These are phyloP conservation scores for Cryphonectria naterciae DNA, from an alignment of 2,329 filamentous ascomycete species.

Conservation along the genomic window DNA sequence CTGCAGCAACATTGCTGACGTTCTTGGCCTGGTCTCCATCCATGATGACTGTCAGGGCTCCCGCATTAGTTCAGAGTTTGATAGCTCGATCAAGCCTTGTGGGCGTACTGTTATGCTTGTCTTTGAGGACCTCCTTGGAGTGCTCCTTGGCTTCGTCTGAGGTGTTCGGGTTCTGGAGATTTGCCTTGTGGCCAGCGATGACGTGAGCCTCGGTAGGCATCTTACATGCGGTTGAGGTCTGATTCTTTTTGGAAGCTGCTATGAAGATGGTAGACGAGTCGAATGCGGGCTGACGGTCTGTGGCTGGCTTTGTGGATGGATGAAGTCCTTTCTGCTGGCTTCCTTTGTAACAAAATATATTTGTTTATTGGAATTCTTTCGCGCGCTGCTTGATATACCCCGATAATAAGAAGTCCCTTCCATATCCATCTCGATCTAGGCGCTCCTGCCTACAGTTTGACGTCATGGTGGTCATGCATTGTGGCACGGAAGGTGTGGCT, in stretches of 20 bases:
- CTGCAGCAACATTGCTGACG: constrained; percentile 56
- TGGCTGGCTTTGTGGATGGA: neutral
- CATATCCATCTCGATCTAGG: neutral
- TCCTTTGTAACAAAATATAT: neutral
- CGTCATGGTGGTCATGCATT: constrained; percentile 10
- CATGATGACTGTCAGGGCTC: constrained; percentile 35
- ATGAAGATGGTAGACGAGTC: neutral
- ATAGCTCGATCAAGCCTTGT: constrained; percentile 33
- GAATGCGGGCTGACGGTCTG: neutral
- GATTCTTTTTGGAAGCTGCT: neutral
- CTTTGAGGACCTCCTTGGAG: constrained; percentile 56
- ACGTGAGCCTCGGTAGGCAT: constrained; percentile 57
- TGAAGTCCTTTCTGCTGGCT: neutral
- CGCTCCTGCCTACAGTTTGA: neutral
- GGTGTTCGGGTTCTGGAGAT: constrained; percentile 59
- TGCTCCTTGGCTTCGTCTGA: constrained; percentile 60
- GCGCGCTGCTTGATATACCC: neutral
- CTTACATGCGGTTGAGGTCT: constrained; percentile 31
- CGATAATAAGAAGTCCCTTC: neutral
- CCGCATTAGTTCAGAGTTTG: neutral
- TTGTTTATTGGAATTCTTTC: neutral
- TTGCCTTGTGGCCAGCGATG: constrained; percentile 63
- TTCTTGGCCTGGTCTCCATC: constrained; percentile 51
- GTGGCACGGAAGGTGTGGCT: neutral
- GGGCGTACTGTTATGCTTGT: constrained; percentile 47